phyloP scores from a whole-genome alignment of 805 yeast species.

The Candida takata region DNA sequence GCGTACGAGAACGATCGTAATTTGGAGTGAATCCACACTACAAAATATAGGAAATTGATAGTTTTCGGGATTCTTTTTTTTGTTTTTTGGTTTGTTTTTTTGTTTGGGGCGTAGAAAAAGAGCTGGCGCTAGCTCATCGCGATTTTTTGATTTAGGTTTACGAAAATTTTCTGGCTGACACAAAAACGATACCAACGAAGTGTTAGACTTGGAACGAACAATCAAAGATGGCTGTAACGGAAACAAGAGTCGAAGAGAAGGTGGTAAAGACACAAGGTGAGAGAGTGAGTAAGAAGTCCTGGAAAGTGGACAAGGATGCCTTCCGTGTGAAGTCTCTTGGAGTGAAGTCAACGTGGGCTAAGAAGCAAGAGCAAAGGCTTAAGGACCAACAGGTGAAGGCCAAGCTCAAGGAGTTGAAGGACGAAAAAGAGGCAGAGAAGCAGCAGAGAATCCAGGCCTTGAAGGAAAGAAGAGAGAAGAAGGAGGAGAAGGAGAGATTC shows the following conservation, averaged over 20 bases:
- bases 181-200: too few species aligned
- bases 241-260: background rate
- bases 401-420: slow-evolving; percentile 64
- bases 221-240: slow-evolving; percentile 1
- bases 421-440: slow-evolving; percentile 63
- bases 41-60: background rate
- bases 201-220: too few species aligned
- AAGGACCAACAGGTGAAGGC: slow-evolving; percentile 63
- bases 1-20: slow-evolving; percentile 13
- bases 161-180: slow-evolving; percentile 1
- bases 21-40: slow-evolving; percentile 5
- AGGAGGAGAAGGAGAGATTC: slow-evolving; percentile 85
- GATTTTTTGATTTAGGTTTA: background rate
- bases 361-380: slow-evolving; percentile 57
- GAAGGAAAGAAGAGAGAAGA: slow-evolving; percentile 70
- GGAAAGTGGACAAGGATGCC: slow-evolving; percentile 66
- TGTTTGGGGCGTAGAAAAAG: too few species aligned
- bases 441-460: slow-evolving; percentile 45
- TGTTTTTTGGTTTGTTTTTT: background rate
- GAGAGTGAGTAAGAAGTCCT: slow-evolving; percentile 39
- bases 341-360: slow-evolving; percentile 54
- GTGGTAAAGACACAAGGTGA: slow-evolving; percentile 10
- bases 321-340: slow-evolving; percentile 54
- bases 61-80: background rate
- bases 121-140: background rate